Evolutionary conservation across 257 asterid genomes (phyloP), one percentile per base, ranked within the genome.

Genomic region (Linderniella brevidens): DNA sequence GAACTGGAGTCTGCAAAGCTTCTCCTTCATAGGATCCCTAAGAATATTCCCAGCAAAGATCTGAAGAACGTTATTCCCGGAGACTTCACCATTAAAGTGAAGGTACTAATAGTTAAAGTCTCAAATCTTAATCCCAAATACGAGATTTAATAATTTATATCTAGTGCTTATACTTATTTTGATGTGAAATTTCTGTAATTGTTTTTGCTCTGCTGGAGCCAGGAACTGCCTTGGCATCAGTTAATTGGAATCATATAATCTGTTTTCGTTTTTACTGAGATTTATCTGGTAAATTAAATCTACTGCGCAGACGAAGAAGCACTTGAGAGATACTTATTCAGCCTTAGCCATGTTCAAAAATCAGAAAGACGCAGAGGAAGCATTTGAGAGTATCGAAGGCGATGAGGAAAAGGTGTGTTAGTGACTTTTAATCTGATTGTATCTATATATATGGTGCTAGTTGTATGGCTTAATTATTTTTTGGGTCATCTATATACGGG

Each of bases 21-120:
- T 62, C 76, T 90, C 45, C 57, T 90, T 48, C 99, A 90, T 55
- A 69, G 82, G 68, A 79, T 90, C 54, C 96, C 99, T n/a, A 13
- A 49, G 29, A 71, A 58, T 52, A 55, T 85, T 58, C 55, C 19
- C 38, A 57, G 59, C 57, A 42, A 73, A 54, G 92, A 90, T 63
- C 64, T 85, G 63, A 76, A 59, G 74, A 57, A 66, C 52, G 43
- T 90, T 58, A 62, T 90, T 61, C 78, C 83, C 36, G 99, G 94
- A 41, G 64, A 81, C 50, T 90, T 73, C 57, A 60, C 70, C 36
- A 29, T 85, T 49, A 77, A 90, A 72, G 61, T 70, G 49, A 90
- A 46, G 51, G 51, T 46, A 7, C 35, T 8, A 29, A 45, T 6
- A 17, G n/a, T 42, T 13, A 42, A 11, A 16, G 17, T 10, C 43